phyloP scores from a whole-genome alignment of 2,329 filamentous ascomycete species.

The Aspergillus quadrilineatus region DNA sequence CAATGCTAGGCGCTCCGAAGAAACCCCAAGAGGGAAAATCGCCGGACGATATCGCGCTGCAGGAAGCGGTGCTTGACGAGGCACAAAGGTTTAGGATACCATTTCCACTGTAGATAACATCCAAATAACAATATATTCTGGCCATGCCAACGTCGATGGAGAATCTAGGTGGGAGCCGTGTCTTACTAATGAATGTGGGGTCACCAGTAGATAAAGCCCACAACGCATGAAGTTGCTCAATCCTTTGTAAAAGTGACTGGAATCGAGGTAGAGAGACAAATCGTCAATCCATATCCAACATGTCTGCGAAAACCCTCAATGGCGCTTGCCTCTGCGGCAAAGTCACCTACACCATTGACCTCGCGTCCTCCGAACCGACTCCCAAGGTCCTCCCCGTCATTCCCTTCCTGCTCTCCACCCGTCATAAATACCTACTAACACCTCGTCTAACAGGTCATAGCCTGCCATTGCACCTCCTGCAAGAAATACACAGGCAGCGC shows the following conservation, averaged over 20 bases:
- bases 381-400: constrained; percentile 19
- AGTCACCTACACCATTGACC: constrained; percentile 15
- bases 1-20: constrained; percentile 25
- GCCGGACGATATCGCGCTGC: constrained; percentile 13
- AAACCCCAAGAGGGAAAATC: constrained; percentile 2
- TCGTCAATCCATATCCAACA: constrained; percentile 1
- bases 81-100: constrained; percentile 3
- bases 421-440: background rate
- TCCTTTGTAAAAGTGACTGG: background rate
- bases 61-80: constrained; percentile 21
- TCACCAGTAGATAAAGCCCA: background rate
- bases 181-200: background rate
- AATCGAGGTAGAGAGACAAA: background rate
- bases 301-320: constrained; percentile 16
- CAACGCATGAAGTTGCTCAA: background rate
- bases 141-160: too few relatives aligned
- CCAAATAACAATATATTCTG: background rate
- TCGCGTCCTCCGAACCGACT: constrained; percentile 14
- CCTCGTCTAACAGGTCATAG: constrained; percentile 13
- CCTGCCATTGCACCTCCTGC: constrained; percentile 28
- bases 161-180: too few relatives aligned
- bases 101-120: constrained; percentile 10
- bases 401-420: background rate
- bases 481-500: constrained; percentile 27
- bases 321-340: constrained; percentile 14